Evolutionary conservation across 495 filamentous ascomycete genomes (phyloP).

Genomic region (Xylaria venustula): DNA sequence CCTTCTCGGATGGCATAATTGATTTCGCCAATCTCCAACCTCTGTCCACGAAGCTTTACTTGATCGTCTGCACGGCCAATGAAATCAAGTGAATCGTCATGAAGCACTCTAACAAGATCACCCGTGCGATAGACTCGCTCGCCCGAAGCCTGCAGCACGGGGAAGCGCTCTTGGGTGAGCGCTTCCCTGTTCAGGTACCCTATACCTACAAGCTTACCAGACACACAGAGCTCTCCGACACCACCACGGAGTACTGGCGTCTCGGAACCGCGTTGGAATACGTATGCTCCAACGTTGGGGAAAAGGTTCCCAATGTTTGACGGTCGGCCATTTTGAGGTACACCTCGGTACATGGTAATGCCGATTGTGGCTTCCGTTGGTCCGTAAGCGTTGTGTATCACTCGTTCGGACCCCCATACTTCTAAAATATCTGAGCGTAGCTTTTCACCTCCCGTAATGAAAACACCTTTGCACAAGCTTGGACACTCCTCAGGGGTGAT

Average conservation of each 20-base stretch:
- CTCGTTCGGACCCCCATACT: constrained; percentile 60
- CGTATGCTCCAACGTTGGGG: constrained; percentile 76
- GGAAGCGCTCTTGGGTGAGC: constrained; percentile 63
- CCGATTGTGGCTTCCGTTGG: constrained; percentile 92
- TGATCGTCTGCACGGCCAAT: constrained; percentile 76
- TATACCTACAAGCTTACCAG: constrained; percentile 80
- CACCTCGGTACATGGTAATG: constrained; percentile 72
- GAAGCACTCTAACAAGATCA: constrained; percentile 70
- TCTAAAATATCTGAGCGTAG: constrained; percentile 72
- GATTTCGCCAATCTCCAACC: constrained; percentile 77
- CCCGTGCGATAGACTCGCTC: constrained; percentile 73
- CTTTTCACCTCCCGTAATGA: constrained; percentile 74
- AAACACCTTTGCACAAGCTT: constrained; percentile 64
- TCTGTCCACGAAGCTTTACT: constrained; percentile 75
- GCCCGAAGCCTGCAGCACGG: constrained; percentile 46
- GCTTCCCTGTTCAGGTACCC: constrained; percentile 81
- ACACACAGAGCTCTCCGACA: constrained; percentile 84
- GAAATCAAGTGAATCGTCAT: constrained; percentile 71
- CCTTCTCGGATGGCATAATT: constrained; percentile 60
- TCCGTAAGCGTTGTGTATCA: constrained; percentile 77
- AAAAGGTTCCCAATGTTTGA: constrained; percentile 86
- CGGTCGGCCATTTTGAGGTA: constrained; percentile 67
- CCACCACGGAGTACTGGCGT: constrained; percentile 71
- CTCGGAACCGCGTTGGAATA: constrained; percentile 69
- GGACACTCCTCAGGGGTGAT: constrained; percentile 67